Percentiles rank a stretch among this genome's conserved stretches.
These are phyloP conservation scores for Syncephalastrum monosporum DNA, from an alignment of 371 early-diverging fungal genomes.

Conservation along the genomic window DNA sequence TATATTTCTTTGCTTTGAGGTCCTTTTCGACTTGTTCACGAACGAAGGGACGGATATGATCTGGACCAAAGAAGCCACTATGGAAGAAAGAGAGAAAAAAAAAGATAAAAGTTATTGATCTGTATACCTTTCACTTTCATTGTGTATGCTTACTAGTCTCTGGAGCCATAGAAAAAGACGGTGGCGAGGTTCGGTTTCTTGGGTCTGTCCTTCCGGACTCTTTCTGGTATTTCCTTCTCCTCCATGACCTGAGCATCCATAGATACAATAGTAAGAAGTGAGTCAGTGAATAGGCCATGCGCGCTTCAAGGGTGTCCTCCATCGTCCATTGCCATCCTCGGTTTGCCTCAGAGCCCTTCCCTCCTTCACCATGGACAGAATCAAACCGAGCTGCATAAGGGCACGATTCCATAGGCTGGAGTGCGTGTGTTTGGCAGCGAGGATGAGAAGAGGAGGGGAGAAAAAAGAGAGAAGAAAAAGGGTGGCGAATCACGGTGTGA, in stretches of 20 bases:
- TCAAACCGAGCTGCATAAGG: too few species aligned
- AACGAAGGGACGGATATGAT: conserved; percentile 46
- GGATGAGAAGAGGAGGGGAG: too few species aligned
- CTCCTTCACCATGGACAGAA: too few species aligned
- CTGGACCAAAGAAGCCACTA: conserved; percentile 55
- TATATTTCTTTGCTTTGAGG: conserved; percentile 51
- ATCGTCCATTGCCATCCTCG: too few species aligned
- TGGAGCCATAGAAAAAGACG: conserved; percentile 69
- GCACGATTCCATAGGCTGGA: too few species aligned
- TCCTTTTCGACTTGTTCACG: conserved; percentile 41
- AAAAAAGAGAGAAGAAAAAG: too few species aligned
- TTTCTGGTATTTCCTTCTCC: conserved; percentile 51
- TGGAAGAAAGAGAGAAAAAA: conserved; percentile 1
- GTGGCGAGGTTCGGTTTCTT: conserved; percentile 54
- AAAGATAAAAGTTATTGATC: neutral
- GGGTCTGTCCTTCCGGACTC: conserved; percentile 55
- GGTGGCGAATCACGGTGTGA: too few species aligned
- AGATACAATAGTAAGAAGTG: neutral
- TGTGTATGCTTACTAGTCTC: conserved; percentile 65
- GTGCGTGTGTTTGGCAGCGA: too few species aligned
- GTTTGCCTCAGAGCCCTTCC: too few species aligned
- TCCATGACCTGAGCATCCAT: conserved; percentile 50
- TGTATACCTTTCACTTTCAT: neutral
- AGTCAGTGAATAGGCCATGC: too few species aligned
- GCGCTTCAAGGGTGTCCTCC: too few species aligned